Percentiles rank a stretch among this genome's conserved stretches.
phyloP scores from a whole-genome alignment of 345 rosid genomes.

The Pseudoturritis turrita region DNA sequence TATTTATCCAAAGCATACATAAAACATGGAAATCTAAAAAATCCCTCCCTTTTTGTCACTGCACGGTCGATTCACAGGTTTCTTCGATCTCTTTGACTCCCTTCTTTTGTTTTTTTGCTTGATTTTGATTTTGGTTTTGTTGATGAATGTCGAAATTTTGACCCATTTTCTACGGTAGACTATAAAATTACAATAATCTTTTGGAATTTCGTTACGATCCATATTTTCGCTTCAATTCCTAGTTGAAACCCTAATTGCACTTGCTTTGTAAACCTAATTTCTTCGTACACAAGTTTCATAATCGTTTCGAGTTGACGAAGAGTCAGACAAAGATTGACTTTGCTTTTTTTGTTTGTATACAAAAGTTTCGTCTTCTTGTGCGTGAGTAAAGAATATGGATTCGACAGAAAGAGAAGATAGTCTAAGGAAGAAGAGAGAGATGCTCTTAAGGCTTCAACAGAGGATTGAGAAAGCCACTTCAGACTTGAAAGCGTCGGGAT shows the following conservation, averaged over 20 bases:
- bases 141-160: background rate
- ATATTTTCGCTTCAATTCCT: background rate
- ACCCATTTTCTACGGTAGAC: background rate
- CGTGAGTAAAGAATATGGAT: background rate
- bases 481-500: background rate
- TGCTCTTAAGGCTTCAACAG: background rate
- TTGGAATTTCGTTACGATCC: background rate
- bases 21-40: conserved; percentile 2
- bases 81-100: background rate
- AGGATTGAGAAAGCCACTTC: background rate
- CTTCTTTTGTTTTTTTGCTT: background rate
- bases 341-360: background rate
- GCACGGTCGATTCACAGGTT: background rate
- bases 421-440: background rate
- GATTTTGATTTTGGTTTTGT: background rate
- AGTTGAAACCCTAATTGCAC: background rate
- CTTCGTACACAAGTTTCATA: conserved; percentile 17
- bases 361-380: background rate
- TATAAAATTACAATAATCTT: background rate
- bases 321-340: conserved; percentile 11
- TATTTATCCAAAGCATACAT: background rate
- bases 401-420: background rate
- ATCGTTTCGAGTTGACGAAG: background rate
- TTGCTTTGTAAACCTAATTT: conserved; percentile 5
- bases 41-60: background rate